Conservation (phyloP, 169 alveolate species). For the Amoebophrya sp. region DNA sequence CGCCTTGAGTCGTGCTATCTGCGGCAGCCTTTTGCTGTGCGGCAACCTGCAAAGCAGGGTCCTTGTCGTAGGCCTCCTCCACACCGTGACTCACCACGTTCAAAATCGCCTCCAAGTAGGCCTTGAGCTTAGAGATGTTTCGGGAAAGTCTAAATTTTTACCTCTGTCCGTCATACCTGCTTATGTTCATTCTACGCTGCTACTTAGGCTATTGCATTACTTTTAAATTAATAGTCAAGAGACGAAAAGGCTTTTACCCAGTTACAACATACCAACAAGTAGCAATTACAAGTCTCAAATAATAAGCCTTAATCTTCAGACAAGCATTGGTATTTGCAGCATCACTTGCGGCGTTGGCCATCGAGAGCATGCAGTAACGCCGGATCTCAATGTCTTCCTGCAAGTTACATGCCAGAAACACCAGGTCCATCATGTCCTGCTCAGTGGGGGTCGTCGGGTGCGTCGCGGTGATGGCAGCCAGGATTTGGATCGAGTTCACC, state of each 20-base stretch:
- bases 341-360: constrained; percentile 46
- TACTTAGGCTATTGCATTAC: too few species aligned
- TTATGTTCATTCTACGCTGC: too few species aligned
- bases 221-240: too few species aligned
- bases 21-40: background rate
- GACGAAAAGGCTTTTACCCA: background rate
- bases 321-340: constrained; percentile 28
- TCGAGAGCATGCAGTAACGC: constrained; percentile 37
- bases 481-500: constrained; percentile 32
- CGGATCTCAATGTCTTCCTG: constrained; percentile 44
- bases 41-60: background rate
- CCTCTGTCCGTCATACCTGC: too few species aligned
- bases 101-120: background rate
- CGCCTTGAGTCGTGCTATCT: background rate
- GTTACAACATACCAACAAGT: background rate
- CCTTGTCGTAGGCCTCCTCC: background rate
- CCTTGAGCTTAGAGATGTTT: too few species aligned
- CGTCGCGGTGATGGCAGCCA: constrained; percentile 30
- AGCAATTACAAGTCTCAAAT: background rate
- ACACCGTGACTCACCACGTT: background rate
- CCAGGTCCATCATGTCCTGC: background rate
- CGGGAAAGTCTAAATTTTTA: too few species aligned
- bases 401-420: constrained; percentile 29
- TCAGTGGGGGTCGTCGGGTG: constrained; percentile 49
- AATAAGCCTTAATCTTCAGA: background rate